Percentiles rank a stretch among this genome's conserved stretches.
Evolutionary conservation across 1,284 basidiomycete species (phyloP).

Genomic region (Marasmius tenuissimus): DNA sequence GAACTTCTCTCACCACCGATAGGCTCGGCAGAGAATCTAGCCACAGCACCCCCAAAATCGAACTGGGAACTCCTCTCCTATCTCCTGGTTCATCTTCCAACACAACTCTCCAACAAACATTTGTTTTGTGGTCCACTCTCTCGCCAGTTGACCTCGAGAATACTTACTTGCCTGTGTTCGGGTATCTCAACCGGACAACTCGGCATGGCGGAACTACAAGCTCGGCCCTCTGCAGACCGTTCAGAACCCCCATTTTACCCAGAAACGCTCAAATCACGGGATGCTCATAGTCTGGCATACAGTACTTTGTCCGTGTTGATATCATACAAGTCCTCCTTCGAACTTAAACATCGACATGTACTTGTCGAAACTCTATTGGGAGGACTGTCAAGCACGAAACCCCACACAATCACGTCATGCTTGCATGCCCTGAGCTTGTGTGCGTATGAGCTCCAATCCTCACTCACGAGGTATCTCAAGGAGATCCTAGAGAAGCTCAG

Average conservation of each 20-base stretch:
- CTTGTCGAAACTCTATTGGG: slow-evolving; percentile 64
- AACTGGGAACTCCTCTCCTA: slow-evolving; percentile 96
- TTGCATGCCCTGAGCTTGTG: slow-evolving; percentile 89
- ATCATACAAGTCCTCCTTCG: slow-evolving; percentile 85
- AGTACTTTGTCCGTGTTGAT: slow-evolving; percentile 88
- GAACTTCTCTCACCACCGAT: slow-evolving; percentile 60
- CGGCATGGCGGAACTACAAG: slow-evolving; percentile 49
- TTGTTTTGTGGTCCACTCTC: slow-evolving; percentile 91
- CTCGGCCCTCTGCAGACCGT: not conserved
- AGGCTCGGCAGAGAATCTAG: slow-evolving; percentile 72
- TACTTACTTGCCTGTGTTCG: slow-evolving; percentile 73
- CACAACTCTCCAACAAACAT: slow-evolving; percentile 94
- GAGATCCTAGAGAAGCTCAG: slow-evolving; percentile 87
- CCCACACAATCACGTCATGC: slow-evolving; percentile 88
- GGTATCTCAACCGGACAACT: slow-evolving; percentile 57
- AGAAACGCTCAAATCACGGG: slow-evolving; percentile 61
- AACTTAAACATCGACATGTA: slow-evolving; percentile 63
- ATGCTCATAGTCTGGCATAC: slow-evolving; percentile 88
- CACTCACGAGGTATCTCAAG: slow-evolving; percentile 62
- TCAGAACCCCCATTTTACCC: not conserved
- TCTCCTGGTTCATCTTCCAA: slow-evolving; percentile 87
- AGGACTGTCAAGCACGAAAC: slow-evolving; percentile 60
- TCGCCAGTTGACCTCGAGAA: slow-evolving; percentile 58
- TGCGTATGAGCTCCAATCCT: slow-evolving; percentile 86
- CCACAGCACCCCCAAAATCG: slow-evolving; percentile 74